Base-by-base conservation (phyloP, 73 alveolate species). In the Uronychia setigera region DNA sequence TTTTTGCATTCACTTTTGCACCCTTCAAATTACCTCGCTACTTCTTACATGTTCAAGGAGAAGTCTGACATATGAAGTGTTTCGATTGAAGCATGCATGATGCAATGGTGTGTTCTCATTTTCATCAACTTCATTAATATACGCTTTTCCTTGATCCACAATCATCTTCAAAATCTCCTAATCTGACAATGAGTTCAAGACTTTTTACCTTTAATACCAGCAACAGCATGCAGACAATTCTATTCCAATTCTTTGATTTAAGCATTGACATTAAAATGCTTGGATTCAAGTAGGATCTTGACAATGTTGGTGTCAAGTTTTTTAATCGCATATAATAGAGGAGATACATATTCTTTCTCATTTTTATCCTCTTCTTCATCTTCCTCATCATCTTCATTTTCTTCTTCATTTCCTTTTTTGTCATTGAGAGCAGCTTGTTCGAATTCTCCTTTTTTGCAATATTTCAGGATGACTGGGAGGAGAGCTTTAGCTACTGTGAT, bases 41-140 rank as follows among this genome's bases (percentile, higher is more conserved):
- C 11, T n/a, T 46, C 14, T 28, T 33, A 28, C 80, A 32, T 88
- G 67, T 46, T 46, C 67, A 46, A 46, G 67, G 67, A 46, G 67
- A 19, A 46, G 67, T 19, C 19, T 46, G n/a, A 46, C 5, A 19
- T 46, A 46, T 5, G 19, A 5, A 19, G 67, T 46, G 67, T 46
- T 82, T 57, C 89, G 74, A 29, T 46, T 1, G 35, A 35, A 58
- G 13, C 80, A n/a, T 29, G 94, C 94, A 77, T 82, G 82, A 58
- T 88, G 89, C 11, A 88, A 84, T 5, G 85, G 79, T 25, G 87
- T 76, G 35, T 88, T 88, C 29, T 76, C 78, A 25, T 31, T 1
- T 28, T 29, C 25, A 58, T 88, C 94, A 31, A 1, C 13, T 0
- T 57, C 58, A 57, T 80, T 80, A 0, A 80, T 58, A 26, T n/a